phyloP scores from a whole-genome alignment of 768 basidiomycete genomes.

The Hysterangium stoloniferum region DNA sequence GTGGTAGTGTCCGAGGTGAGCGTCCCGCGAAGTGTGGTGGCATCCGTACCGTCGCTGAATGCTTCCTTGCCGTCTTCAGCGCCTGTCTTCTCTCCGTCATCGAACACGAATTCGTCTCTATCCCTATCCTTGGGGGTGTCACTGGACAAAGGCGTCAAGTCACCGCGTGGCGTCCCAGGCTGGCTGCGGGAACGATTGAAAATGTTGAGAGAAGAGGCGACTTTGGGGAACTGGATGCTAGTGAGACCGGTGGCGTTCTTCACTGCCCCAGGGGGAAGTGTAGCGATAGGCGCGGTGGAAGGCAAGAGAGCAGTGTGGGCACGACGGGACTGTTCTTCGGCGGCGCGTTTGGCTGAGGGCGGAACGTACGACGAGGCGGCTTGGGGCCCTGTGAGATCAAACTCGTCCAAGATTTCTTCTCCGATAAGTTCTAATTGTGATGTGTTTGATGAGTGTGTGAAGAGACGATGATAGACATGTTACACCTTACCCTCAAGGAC shows the following conservation, averaged over 20 bases:
- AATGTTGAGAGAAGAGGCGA: conserved; percentile 15
- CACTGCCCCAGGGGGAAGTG: neutral
- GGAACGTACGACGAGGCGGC: conserved; percentile 37
- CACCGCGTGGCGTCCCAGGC: conserved; percentile 11
- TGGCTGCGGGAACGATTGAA: conserved; percentile 21
- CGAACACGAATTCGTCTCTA: neutral
- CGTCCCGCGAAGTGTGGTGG: neutral
- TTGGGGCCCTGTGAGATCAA: conserved; percentile 62
- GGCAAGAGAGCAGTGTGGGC: conserved; percentile 17
- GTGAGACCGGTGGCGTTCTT: neutral
- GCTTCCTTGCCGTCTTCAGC: neutral
- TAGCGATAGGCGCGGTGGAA: conserved; percentile 12
- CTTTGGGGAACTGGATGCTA: conserved; percentile 15
- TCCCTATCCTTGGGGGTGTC: neutral
- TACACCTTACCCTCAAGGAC: conserved; percentile 66
- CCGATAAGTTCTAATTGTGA: conserved; percentile 67
- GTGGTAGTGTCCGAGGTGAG: conserved; percentile 5
- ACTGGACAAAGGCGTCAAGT: neutral
- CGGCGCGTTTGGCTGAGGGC: conserved; percentile 18
- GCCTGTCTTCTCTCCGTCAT: neutral
- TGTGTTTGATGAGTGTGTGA: neutral
- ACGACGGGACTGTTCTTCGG: conserved; percentile 4
- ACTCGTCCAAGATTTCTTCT: conserved; percentile 90
- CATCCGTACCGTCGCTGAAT: neutral
- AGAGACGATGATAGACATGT: conserved; percentile 1